phyloP scores from a whole-genome alignment of 176 grass and related monocot species.

The Eleusine coracana region DNA sequence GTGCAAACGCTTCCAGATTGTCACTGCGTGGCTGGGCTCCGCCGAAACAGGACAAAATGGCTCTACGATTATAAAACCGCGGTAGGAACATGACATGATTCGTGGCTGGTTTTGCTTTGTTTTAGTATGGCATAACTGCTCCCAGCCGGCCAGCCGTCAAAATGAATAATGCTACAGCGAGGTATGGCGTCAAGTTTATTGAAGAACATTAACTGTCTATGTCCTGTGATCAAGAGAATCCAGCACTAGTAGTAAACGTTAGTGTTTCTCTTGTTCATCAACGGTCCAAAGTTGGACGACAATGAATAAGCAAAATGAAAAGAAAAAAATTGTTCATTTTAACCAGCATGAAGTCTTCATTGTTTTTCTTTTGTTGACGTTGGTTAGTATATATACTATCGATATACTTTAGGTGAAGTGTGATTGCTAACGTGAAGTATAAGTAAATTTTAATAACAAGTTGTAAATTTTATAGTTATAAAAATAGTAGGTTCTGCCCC shows the following conservation, averaged over 20 bases:
- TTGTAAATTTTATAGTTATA: too few relatives aligned
- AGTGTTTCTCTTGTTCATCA: not conserved
- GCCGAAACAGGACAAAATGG: not conserved
- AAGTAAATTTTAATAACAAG: too few relatives aligned
- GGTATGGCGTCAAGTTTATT: not conserved
- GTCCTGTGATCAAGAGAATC: constrained; percentile 15
- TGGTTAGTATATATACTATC: too few relatives aligned
- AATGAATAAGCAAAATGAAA: not conserved
- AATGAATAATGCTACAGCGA: not conserved
- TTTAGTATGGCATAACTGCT: not conserved
- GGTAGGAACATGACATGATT: not conserved
- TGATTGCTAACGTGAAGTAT: too few relatives aligned
- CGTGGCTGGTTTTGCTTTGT: not conserved
- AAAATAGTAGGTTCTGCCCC: too few relatives aligned
- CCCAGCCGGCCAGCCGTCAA: not conserved
- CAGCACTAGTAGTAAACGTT: not conserved
- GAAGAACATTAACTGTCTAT: not conserved
- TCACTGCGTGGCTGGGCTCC: not conserved
- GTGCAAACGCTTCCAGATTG: constrained; percentile 20
- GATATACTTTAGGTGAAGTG: too few relatives aligned
- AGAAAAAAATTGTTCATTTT: not conserved
- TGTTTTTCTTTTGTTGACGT: too few relatives aligned
- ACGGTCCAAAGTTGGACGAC: not conserved
- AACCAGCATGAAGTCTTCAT: not conserved
- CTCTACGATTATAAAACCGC: not conserved